These are phyloP conservation scores for Collybiopsis confluens DNA, from an alignment of 768 basidiomycete genomes.

Conservation along the genomic window DNA sequence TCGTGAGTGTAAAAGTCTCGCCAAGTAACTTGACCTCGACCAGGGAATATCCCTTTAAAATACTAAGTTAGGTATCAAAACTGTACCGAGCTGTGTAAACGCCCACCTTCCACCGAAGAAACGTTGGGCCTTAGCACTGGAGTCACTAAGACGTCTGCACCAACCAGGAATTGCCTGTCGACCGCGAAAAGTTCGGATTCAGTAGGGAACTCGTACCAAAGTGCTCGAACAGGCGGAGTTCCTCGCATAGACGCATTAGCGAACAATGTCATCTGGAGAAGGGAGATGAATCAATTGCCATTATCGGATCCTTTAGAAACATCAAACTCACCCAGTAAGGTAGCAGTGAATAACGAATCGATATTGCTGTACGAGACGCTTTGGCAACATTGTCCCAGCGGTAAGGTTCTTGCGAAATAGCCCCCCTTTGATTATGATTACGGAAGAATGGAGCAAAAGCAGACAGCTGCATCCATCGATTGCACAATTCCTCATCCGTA, in stretches of 20 bases:
- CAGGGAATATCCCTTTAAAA: slow-evolving; percentile 57
- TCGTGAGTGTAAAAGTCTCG: slow-evolving; percentile 73
- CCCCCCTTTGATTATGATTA: slow-evolving; percentile 67
- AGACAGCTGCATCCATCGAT: slow-evolving; percentile 83
- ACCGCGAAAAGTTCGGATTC: slow-evolving; percentile 60
- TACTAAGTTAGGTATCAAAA: not conserved
- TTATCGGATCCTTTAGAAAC: not conserved
- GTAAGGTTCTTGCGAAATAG: slow-evolving; percentile 74
- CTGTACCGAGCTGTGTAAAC: not conserved
- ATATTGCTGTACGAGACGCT: slow-evolving; percentile 70
- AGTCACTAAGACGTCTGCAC: slow-evolving; percentile 67
- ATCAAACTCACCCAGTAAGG: slow-evolving; percentile 67
- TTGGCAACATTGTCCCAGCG: slow-evolving; percentile 78
- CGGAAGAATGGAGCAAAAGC: slow-evolving; percentile 82
- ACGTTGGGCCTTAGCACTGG: slow-evolving; percentile 71
- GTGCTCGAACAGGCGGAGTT: slow-evolving; percentile 67
- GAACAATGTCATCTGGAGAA: slow-evolving; percentile 62
- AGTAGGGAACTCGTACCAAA: slow-evolving; percentile 77
- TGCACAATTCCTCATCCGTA: slow-evolving; percentile 77
- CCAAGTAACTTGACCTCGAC: slow-evolving; percentile 54
- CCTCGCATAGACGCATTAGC: slow-evolving; percentile 61
- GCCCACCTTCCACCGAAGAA: slow-evolving; percentile 55
- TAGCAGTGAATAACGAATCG: slow-evolving; percentile 64
- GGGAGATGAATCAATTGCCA: not conserved
- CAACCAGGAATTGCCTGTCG: slow-evolving; percentile 70